Evolutionary conservation across 1,284 basidiomycete genomes (phyloP), one percentile per base, ranked within the genome.

Genomic region (Crocinoboletus sp.): DNA sequence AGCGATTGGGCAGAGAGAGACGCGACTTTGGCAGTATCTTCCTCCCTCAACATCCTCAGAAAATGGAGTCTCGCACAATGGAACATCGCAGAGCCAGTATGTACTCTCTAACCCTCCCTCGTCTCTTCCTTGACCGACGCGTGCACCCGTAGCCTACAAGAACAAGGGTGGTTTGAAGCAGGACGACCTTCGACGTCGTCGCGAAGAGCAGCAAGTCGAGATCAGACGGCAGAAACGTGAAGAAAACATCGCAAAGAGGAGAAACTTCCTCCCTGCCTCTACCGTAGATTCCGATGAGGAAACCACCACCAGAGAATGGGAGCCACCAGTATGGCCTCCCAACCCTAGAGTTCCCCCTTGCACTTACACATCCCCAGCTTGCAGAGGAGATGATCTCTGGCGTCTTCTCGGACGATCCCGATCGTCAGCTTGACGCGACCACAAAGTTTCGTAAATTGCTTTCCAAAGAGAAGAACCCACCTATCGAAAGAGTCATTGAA

Each of bases 391-490:
- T 99, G 93, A 84, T 99, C 51, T 69, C 77, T 50, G 94, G 88
- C 49, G 93, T 98, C 36, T 95, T 96, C 70, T 94, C 91, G 43
- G 87, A 94, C 53, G 86, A 94, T 66, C 74, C 84, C 35, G 92
- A 98, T 53, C 84, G 82, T 57, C 94, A 98, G 70, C 77, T 97
- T 51, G 94, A 97, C 67, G 88, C 94, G 58, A 98, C 94, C 20
- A 89, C 84, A 60, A 96, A 93, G 73, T 99, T 99, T 79, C 84
- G 96, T 64, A 99, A 99, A 67, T 77, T 96, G 36, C 82, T 99
- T 49, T 98, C 95, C 57, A 99, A 99, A 76, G 95, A 99, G 75
- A 95, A 94, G 77, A 99, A 98, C 68, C 95, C 95, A 29, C 95
- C 95, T n/a, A 99, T 99, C 66, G 96, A 99, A 69, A 85, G 86